phyloP scores from a whole-genome alignment of 106 monocot genomes.

The Platanthera guangdongensis region DNA sequence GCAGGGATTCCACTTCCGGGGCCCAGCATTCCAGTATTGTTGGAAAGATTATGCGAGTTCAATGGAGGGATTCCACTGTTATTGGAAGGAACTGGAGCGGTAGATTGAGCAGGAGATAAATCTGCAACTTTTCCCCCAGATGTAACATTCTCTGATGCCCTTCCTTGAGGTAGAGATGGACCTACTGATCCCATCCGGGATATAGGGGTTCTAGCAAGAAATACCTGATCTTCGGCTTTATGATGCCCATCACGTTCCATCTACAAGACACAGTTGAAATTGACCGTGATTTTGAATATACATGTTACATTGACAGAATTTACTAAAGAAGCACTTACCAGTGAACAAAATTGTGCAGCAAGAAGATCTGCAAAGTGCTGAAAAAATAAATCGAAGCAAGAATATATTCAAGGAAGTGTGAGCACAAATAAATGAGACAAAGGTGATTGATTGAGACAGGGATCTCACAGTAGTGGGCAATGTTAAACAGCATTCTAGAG shows the following conservation, averaged over 20 bases:
- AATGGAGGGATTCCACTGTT: constrained; percentile 22
- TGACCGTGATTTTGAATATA: too few species aligned
- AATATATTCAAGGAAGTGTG: neutral
- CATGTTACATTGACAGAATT: constrained; percentile 2
- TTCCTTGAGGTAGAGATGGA: constrained; percentile 18
- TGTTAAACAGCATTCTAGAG: constrained; percentile 26
- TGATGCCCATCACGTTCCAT: constrained; percentile 64
- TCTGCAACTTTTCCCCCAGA: constrained; percentile 41
- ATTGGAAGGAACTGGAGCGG: constrained; percentile 13
- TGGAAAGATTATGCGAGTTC: constrained; percentile 36
- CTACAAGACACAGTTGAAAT: constrained; percentile 14
- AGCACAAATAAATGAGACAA: neutral
- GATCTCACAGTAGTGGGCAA: constrained; percentile 67
- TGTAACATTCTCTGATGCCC: constrained; percentile 30
- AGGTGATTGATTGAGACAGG: neutral
- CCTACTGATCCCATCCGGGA: constrained; percentile 24
- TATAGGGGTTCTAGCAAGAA: constrained; percentile 30
- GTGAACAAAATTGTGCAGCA: constrained; percentile 43
- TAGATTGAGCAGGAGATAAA: constrained; percentile 21
- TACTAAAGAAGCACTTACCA: constrained; percentile 38
- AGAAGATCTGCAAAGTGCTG: constrained; percentile 85
- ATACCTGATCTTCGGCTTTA: constrained; percentile 63
- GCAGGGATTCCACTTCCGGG: constrained; percentile 43
- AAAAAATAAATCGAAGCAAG: neutral
- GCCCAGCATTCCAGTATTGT: constrained; percentile 35